Base-by-base conservation (phyloP, 2,329 filamentous ascomycete genomes). In the Alternaria conjuncta region DNA sequence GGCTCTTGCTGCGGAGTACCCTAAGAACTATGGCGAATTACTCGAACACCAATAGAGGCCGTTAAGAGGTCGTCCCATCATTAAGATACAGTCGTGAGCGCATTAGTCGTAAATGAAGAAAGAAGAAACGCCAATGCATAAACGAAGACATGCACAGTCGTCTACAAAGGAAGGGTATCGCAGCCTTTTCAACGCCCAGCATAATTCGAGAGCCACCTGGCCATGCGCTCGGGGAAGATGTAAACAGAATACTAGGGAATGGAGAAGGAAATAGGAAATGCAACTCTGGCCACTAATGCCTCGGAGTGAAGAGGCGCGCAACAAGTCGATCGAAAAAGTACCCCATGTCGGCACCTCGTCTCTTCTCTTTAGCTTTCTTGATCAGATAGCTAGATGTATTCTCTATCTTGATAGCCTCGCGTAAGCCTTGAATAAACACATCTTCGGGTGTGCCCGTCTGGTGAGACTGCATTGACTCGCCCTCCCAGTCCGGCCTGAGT, bases 311-410 rank as follows among this genome's bases (percentile, higher is more conserved):
- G 51, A 81, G 60, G 41, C 72, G 68, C 12, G 78, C 79, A 4
- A 79, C 74, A 36, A 81, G 56, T 25, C 79, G 66, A 59, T 81
- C 79, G 55, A 81, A 81, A 59, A 78, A 81, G 28, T 70, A 76
- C 2, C 67, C 71, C 76, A 81, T 79, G 12, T 78, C 77, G 10
- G 73, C 71, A 7, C 65, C 70, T 11, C 56, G 26, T 36, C 71
- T 68, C 45, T 66, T 66, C 41, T 64, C 71, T 11, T 46, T 55
- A 6, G 66, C 70, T 49, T 75, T 75, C 18, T 49, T 57, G 7
- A 54, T 47, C 6, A 80, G 58, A 61, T 80, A 79, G 2, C 63
- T 63, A 3, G 51, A 68, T 2, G 55, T 49, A 32, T 56, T 61
- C 4, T 71, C 72, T 28, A 23, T 73, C 56, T 21, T 66, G 32